A percentile compares a stretch with the other conserved stretches of the same genome.
phyloP scores from a whole-genome alignment of 2,329 filamentous ascomycete species.

The Fusarium newnesense region DNA sequence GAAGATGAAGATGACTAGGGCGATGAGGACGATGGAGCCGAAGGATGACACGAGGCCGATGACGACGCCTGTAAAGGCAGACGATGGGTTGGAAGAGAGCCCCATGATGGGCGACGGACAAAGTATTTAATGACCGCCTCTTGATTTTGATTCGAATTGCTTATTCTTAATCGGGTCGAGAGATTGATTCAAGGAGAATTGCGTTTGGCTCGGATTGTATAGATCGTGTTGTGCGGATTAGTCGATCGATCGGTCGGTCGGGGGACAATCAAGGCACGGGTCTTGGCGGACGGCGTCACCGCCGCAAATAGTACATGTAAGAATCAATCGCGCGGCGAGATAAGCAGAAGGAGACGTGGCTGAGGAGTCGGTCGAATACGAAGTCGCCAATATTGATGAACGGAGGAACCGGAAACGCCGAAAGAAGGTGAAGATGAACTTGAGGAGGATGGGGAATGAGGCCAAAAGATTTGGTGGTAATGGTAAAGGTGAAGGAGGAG shows the following conservation, averaged over 20 bases:
- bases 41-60: conserved; percentile 96
- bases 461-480: conserved; percentile 17
- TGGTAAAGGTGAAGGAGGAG: conserved; percentile 9
- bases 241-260: conserved; percentile 33
- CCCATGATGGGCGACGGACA: conserved; percentile 43
- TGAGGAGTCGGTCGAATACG: not conserved
- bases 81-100: conserved; percentile 50
- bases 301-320: conserved; percentile 43
- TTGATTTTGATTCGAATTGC: not conserved
- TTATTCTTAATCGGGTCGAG: not conserved
- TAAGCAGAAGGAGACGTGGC: conserved; percentile 4
- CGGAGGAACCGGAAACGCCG: conserved; percentile 9
- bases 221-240: conserved; percentile 30
- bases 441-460: conserved; percentile 14
- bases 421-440: conserved; percentile 18
- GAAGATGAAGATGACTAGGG: conserved; percentile 91
- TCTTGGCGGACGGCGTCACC: conserved; percentile 45
- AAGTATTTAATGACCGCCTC: not conserved
- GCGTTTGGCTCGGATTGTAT: conserved; percentile 26
- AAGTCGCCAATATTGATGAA: conserved; percentile 12
- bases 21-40: conserved; percentile 87
- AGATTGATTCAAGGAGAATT: conserved; percentile 7
- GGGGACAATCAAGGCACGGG: conserved; percentile 34
- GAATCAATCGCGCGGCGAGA: conserved; percentile 41
- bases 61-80: conserved; percentile 78